These are phyloP conservation scores for Paraphoma sp. DNA, from an alignment of 2,329 filamentous ascomycete genomes.

Conservation along the genomic window DNA sequence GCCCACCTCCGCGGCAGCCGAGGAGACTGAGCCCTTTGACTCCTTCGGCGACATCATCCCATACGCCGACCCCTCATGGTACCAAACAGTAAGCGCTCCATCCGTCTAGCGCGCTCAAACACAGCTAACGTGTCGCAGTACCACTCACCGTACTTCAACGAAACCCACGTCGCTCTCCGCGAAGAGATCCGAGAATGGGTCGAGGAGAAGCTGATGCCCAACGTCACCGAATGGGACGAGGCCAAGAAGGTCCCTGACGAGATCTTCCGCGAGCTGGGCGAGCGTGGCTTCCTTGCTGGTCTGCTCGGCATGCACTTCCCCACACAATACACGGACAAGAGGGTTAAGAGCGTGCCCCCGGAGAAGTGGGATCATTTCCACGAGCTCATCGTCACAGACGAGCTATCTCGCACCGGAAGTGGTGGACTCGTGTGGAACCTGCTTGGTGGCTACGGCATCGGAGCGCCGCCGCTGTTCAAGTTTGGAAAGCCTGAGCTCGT, in stretches of 20 bases:
- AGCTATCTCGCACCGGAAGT: constrained; percentile 85
- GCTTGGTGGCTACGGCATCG: constrained; percentile 95
- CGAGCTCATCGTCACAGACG: constrained; percentile 93
- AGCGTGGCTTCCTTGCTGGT: constrained; percentile 90
- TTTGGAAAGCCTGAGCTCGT: constrained; percentile 86
- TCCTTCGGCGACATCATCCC: constrained; percentile 86
- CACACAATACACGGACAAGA: constrained; percentile 72
- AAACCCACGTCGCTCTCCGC: constrained; percentile 88
- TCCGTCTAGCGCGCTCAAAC: background rate
- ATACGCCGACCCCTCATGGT: constrained; percentile 93
- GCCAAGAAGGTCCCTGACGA: constrained; percentile 84
- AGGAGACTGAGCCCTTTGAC: constrained; percentile 77
- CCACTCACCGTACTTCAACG: constrained; percentile 95
- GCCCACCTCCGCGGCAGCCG: constrained; percentile 49
- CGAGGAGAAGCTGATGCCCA: constrained; percentile 84
- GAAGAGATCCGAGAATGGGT: constrained; percentile 93
- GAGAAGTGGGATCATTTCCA: constrained; percentile 99
- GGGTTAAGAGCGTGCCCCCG: constrained; percentile 77
- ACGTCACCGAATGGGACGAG: constrained; percentile 97
- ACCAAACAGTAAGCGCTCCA: constrained; percentile 75
- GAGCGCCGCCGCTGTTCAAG: constrained; percentile 88
- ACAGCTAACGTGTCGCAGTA: constrained; percentile 63
- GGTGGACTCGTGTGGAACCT: constrained; percentile 97
- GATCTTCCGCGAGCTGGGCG: constrained; percentile 96
- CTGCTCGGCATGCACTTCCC: constrained; percentile 86